Percentiles rank a stretch among this genome's conserved stretches.
Evolutionary conservation across 129 eudicot genomes (phyloP).

Genomic region (Sambucus nigra): DNA sequence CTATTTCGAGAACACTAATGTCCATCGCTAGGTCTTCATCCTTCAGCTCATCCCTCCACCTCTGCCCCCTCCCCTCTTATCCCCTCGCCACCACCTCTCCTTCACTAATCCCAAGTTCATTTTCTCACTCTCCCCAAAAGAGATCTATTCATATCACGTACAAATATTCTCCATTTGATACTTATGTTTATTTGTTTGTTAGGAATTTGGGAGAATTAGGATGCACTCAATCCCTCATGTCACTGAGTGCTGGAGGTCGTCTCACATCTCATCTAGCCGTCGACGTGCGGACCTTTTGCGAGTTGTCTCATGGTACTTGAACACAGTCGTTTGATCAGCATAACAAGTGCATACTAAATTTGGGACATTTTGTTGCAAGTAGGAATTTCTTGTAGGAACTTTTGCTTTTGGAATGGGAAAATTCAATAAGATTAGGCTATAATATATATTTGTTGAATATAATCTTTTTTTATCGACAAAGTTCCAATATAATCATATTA

Average conservation of each 20-base stretch:
- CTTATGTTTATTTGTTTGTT: neutral
- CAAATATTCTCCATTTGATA: conserved; percentile 2
- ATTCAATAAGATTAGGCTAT: conserved; percentile 7
- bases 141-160: too few relatives aligned
- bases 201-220: conserved; percentile 79
- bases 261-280: conserved; percentile 52
- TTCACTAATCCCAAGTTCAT: conserved; percentile 65
- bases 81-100: conserved; percentile 52
- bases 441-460: too few relatives aligned
- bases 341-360: conserved; percentile 6
- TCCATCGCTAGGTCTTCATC: conserved; percentile 64
- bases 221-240: conserved; percentile 57
- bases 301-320: conserved; percentile 91
- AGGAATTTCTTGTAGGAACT: conserved; percentile 5
- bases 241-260: conserved; percentile 44
- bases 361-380: neutral
- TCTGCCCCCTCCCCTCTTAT: conserved; percentile 39
- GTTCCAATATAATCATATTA: too few relatives aligned
- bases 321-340: conserved; percentile 4
- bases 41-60: conserved; percentile 54
- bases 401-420: neutral
- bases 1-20: conserved; percentile 57
- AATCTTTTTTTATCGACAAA: too few relatives aligned
- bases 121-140: too few relatives aligned
- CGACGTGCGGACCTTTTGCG: conserved; percentile 66